These are phyloP conservation scores for Moelleriella libera DNA, from an alignment of 2,329 filamentous ascomycete genomes.

Conservation along the genomic window DNA sequence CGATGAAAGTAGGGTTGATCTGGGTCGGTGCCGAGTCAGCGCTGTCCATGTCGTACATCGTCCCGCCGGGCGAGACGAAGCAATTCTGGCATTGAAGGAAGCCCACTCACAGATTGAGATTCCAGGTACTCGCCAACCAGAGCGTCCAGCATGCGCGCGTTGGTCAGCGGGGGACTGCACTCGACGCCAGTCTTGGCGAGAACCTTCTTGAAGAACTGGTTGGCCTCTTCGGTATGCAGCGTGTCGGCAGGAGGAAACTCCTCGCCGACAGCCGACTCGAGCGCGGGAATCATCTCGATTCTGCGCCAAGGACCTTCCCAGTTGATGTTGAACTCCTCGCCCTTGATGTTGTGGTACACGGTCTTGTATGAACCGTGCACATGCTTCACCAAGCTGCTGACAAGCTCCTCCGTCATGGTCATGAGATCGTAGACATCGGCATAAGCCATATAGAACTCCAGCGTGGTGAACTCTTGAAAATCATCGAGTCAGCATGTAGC, in stretches of 20 bases:
- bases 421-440: conserved; percentile 76
- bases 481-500: not conserved
- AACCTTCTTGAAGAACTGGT: conserved; percentile 71
- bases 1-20: conserved; percentile 59
- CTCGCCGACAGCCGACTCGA: conserved; percentile 81
- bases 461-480: conserved; percentile 75
- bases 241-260: conserved; percentile 86
- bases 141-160: conserved; percentile 92
- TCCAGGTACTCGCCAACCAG: conserved; percentile 91
- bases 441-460: conserved; percentile 95
- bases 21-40: conserved; percentile 4
- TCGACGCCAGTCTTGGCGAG: conserved; percentile 85
- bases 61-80: too few species aligned
- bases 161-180: conserved; percentile 81
- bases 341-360: conserved; percentile 71
- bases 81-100: not conserved
- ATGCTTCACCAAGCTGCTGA: conserved; percentile 78
- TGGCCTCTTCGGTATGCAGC: conserved; percentile 79
- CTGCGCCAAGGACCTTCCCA: conserved; percentile 91
- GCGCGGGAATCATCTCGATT: conserved; percentile 76
- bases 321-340: conserved; percentile 82
- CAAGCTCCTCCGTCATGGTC: conserved; percentile 79
- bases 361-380: conserved; percentile 78
- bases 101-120: conserved; percentile 52
- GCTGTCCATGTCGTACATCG: not conserved